Conservation (phyloP, 2,329 filamentous ascomycete species). For the Metarhizium guizhouense region DNA sequence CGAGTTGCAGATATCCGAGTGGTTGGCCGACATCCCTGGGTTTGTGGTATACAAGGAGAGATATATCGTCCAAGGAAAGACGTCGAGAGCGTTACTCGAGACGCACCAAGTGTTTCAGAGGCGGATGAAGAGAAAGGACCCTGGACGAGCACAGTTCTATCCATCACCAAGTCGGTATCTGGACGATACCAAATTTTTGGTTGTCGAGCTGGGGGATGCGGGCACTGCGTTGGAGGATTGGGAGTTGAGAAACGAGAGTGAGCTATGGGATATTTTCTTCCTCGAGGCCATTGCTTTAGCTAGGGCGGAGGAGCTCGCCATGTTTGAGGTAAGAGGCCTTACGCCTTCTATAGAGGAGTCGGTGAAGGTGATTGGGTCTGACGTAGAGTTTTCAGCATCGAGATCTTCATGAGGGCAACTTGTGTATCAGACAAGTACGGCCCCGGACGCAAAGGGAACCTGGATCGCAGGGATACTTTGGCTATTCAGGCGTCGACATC, state of each 20-base stretch:
- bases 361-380: conserved; percentile 3
- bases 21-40: conserved; percentile 53
- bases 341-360: background rate
- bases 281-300: conserved; percentile 51
- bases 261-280: conserved; percentile 57
- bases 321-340: conserved; percentile 45
- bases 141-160: conserved; percentile 50
- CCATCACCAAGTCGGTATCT: conserved; percentile 52
- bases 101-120: conserved; percentile 52
- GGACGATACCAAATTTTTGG: conserved; percentile 48
- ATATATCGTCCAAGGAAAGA: conserved; percentile 49
- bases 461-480: conserved; percentile 33
- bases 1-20: conserved; percentile 55
- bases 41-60: conserved; percentile 59
- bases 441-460: conserved; percentile 22
- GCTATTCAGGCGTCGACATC: conserved; percentile 52
- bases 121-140: conserved; percentile 44
- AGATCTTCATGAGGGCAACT: conserved; percentile 56
- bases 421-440: conserved; percentile 43
- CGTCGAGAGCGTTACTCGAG: conserved; percentile 43
- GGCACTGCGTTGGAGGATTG: conserved; percentile 52
- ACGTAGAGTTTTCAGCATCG: conserved; percentile 38
- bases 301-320: conserved; percentile 46
- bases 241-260: conserved; percentile 34
- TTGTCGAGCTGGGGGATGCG: conserved; percentile 55